Conservation (phyloP, 2,329 filamentous ascomycete genomes). For the Talaromyces amestolkiae region DNA sequence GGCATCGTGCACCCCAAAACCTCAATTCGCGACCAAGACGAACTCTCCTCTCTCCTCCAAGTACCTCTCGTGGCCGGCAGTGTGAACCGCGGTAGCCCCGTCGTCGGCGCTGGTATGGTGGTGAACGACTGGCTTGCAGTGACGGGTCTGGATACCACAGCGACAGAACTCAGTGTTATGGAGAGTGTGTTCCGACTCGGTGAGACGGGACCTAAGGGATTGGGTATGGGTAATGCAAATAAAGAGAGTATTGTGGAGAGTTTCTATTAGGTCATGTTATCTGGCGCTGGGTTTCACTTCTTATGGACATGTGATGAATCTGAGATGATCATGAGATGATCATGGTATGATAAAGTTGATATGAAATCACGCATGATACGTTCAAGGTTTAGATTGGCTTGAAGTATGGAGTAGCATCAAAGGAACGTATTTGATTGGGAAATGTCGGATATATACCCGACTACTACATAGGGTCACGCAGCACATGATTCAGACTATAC, state of each 20-base stretch:
- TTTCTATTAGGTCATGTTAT: slow-evolving; percentile 69
- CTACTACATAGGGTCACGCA: not conserved
- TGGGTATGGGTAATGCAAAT: slow-evolving; percentile 56
- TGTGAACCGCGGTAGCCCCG: slow-evolving; percentile 87
- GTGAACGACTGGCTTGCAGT: slow-evolving; percentile 98
- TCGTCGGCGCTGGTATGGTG: slow-evolving; percentile 96
- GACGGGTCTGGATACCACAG: slow-evolving; percentile 88
- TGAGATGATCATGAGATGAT: slow-evolving; percentile 1
- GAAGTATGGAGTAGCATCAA: not conserved
- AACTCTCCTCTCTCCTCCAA: slow-evolving; percentile 87
- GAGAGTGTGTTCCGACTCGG: slow-evolving; percentile 94
- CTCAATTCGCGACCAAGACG: slow-evolving; percentile 94
- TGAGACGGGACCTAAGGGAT: slow-evolving; percentile 69
- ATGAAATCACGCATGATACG: not conserved
- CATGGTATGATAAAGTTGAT: not conserved
- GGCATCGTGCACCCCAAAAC: slow-evolving; percentile 98
- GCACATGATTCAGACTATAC: not conserved
- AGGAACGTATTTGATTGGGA: not conserved
- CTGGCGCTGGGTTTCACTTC: not conserved
- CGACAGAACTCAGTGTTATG: slow-evolving; percentile 94
- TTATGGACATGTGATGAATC: not conserved
- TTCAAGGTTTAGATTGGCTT: not conserved
- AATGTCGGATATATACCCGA: not conserved
- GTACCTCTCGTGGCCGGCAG: slow-evolving; percentile 92
- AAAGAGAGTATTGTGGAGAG: slow-evolving; percentile 99